These are phyloP conservation scores for Aspergillus neotritici DNA, from an alignment of 2,329 filamentous ascomycete species.

Conservation along the genomic window DNA sequence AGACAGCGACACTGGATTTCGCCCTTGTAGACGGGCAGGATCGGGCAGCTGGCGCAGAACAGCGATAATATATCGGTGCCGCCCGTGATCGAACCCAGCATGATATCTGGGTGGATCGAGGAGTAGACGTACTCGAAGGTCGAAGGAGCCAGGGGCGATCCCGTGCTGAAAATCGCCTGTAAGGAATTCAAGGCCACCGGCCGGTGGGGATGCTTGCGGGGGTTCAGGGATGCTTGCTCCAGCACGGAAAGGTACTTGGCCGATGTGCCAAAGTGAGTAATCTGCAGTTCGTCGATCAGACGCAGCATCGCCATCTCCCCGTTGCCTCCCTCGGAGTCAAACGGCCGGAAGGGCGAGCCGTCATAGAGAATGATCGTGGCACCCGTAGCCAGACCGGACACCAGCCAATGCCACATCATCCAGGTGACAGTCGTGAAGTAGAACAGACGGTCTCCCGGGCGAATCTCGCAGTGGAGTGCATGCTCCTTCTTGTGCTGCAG, in stretches of 20 bases:
- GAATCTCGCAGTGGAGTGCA: conserved; percentile 76
- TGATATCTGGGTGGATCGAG: conserved; percentile 72
- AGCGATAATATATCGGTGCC: conserved; percentile 96
- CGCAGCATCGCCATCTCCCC: conserved; percentile 76
- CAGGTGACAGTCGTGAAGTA: conserved; percentile 94
- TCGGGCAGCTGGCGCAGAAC: conserved; percentile 77
- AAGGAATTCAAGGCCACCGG: conserved; percentile 47
- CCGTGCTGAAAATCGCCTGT: conserved; percentile 87
- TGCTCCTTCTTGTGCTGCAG: conserved; percentile 98
- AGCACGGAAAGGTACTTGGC: conserved; percentile 89
- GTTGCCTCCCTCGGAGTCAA: conserved; percentile 49
- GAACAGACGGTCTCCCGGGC: conserved; percentile 66
- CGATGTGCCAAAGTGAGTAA: conserved; percentile 92
- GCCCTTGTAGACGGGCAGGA: conserved; percentile 65
- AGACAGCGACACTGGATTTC: conserved; percentile 74
- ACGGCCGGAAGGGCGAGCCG: conserved; percentile 79
- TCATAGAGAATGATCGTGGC: conserved; percentile 84
- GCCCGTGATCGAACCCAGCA: conserved; percentile 88
- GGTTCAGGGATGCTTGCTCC: conserved; percentile 68
- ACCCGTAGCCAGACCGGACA: conserved; percentile 77
- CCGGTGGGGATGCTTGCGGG: conserved; percentile 46
- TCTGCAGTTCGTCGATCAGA: conserved; percentile 70
- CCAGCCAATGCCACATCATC: conserved; percentile 99
- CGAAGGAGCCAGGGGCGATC: conserved; percentile 83
- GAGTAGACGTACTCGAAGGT: conserved; percentile 88